Percentiles rank a stretch among this genome's conserved stretches.
Conservation (phyloP, 164 flowering plant species). For the Cinnamomum micranthum region DNA sequence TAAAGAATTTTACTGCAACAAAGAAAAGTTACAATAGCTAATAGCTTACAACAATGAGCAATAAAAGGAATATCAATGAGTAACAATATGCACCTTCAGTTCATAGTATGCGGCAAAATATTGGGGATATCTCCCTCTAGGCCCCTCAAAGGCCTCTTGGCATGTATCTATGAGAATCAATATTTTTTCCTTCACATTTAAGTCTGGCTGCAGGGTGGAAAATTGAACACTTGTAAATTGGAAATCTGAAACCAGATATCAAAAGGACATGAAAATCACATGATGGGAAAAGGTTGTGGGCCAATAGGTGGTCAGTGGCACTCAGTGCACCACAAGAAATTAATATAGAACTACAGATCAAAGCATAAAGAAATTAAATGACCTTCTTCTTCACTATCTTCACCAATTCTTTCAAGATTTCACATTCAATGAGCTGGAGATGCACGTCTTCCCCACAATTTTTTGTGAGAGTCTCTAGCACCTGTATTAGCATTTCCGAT, state of each 20-base stretch:
- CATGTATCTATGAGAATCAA: slow-evolving; percentile 79
- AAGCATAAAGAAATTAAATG: not conserved
- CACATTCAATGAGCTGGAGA: slow-evolving; percentile 77
- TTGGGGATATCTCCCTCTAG: slow-evolving; percentile 79
- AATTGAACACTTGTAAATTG: not conserved
- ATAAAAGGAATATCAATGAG: too few relatives aligned
- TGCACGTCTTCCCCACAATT: slow-evolving; percentile 84
- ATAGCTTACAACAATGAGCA: too few relatives aligned
- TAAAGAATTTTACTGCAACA: too few relatives aligned
- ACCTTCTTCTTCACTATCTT: slow-evolving; percentile 94
- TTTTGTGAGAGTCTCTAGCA: slow-evolving; percentile 84
- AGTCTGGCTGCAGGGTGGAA: slow-evolving; percentile 63
- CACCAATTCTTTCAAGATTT: slow-evolving; percentile 86
- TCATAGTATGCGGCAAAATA: slow-evolving; percentile 79
- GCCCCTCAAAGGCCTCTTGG: slow-evolving; percentile 97
- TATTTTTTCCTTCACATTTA: slow-evolving; percentile 83
- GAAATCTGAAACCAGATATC: not conserved
- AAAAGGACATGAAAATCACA: not conserved
- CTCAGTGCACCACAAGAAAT: not conserved
- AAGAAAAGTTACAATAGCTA: too few relatives aligned
- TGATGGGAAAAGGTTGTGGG: not conserved
- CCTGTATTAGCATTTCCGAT: slow-evolving; percentile 38
- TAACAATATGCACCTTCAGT: slow-evolving; percentile 43
- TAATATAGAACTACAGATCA: not conserved
- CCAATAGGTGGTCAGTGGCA: not conserved